These are phyloP conservation scores for Xenoacremonium recifei DNA, from an alignment of 2,329 filamentous ascomycete genomes.

Conservation along the genomic window DNA sequence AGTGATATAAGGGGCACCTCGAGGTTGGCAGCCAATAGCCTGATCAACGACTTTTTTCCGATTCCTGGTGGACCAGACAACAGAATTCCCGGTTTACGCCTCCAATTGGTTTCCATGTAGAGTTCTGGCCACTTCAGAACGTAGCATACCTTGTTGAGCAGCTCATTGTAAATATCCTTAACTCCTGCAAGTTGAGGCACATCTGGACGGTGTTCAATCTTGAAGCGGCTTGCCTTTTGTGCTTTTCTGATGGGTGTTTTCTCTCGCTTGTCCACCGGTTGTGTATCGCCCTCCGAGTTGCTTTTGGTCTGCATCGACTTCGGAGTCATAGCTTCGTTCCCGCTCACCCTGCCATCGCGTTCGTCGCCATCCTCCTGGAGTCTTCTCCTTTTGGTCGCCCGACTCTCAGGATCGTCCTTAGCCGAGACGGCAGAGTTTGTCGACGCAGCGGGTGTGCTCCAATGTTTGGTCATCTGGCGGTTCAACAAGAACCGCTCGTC, in stretches of 20 bases:
- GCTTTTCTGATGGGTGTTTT: conserved; percentile 30
- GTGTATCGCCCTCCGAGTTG: conserved; percentile 11
- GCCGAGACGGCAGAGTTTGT: conserved; percentile 1
- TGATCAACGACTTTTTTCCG: conserved; percentile 76
- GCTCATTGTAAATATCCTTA: conserved; percentile 19
- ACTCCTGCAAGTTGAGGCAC: conserved; percentile 29
- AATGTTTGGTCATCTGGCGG: conserved; percentile 40
- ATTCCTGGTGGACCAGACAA: conserved; percentile 78
- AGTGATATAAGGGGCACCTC: conserved; percentile 70
- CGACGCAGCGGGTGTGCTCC: conserved; percentile 27
- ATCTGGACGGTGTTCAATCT: conserved; percentile 26
- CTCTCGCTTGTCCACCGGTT: conserved; percentile 21
- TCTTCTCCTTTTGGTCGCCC: conserved; percentile 32
- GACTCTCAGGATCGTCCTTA: conserved; percentile 17
- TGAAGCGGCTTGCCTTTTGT: conserved; percentile 28
- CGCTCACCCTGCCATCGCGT: conserved; percentile 21
- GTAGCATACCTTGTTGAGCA: conserved; percentile 13
- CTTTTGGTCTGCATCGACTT: conserved; percentile 17
- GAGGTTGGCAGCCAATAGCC: conserved; percentile 69
- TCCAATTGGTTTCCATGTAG: conserved; percentile 13
- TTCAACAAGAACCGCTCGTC: conserved; percentile 41
- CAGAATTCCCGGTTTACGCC: conserved; percentile 55
- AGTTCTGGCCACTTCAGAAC: conserved; percentile 21
- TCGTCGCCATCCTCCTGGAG: conserved; percentile 28
- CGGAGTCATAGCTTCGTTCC: conserved; percentile 11